Conservation (phyloP, 106 monocot species). For the Dioscorea zingiberensis region DNA sequence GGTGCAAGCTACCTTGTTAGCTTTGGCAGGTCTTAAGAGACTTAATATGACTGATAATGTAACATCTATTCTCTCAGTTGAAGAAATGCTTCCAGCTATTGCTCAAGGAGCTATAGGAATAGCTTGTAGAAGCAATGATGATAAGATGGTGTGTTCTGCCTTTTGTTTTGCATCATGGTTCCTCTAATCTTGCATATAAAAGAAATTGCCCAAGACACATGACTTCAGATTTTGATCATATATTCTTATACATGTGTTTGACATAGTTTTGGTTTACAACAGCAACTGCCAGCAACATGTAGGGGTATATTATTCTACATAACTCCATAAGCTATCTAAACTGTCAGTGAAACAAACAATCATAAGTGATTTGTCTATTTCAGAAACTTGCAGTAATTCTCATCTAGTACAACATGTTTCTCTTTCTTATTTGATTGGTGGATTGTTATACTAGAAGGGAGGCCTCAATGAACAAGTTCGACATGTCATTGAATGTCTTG, state of each 20-base stretch:
- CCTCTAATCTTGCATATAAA: not conserved
- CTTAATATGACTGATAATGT: slow-evolving; percentile 83
- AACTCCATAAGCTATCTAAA: too few relatives aligned
- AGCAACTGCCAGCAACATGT: too few relatives aligned
- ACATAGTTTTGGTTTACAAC: too few relatives aligned
- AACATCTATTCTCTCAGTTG: slow-evolving; percentile 71
- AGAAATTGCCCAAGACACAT: too few relatives aligned
- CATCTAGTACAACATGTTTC: not conserved
- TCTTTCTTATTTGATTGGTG: not conserved
- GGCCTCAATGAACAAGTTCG: not conserved
- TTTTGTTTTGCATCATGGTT: not conserved
- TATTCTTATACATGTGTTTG: too few relatives aligned
- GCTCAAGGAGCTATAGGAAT: slow-evolving; percentile 99
- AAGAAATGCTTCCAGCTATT: slow-evolving; percentile 99
- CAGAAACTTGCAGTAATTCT: not conserved
- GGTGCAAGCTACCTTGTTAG: slow-evolving; percentile 85
- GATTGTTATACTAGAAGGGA: not conserved
- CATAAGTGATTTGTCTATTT: too few relatives aligned
- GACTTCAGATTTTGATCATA: too few relatives aligned
- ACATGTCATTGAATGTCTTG: not conserved
- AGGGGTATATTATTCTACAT: too few relatives aligned
- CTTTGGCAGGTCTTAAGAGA: slow-evolving; percentile 87
- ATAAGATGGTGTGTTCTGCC: slow-evolving; percentile 61
- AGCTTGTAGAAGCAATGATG: slow-evolving; percentile 92
- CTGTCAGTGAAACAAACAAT: too few relatives aligned